Evolutionary conservation across 192 early-diverging fungal species (phyloP).

Genomic region (Coemansia sp.): DNA sequence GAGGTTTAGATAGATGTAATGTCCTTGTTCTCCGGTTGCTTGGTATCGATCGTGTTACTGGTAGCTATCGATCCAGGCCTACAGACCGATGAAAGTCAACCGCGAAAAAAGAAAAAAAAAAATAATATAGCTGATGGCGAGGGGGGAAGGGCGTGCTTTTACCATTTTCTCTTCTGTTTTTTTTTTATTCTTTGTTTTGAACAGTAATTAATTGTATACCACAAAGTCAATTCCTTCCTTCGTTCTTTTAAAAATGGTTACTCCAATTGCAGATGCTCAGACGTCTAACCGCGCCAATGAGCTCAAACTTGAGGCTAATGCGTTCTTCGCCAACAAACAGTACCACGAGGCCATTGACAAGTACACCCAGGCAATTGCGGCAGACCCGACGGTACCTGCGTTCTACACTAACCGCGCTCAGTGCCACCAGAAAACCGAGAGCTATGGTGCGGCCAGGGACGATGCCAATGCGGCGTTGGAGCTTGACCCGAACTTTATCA

Average conservation of each 20-base stretch:
- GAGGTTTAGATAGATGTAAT: neutral
- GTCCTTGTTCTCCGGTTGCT: neutral
- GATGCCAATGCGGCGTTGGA: slow-evolving; percentile 86
- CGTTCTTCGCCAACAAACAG: slow-evolving; percentile 59
- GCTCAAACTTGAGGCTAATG: slow-evolving; percentile 53
- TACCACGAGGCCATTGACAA: slow-evolving; percentile 89
- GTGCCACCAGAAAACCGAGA: slow-evolving; percentile 83
- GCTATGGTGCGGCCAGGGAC: slow-evolving; percentile 79
- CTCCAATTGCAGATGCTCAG: slow-evolving; percentile 21
- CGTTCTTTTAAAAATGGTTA: slow-evolving; percentile 16
- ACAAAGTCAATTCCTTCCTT: slow-evolving; percentile 6
- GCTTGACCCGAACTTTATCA: slow-evolving; percentile 81
- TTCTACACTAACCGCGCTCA: slow-evolving; percentile 95
- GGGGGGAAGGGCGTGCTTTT: neutral
- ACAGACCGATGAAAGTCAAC: neutral
- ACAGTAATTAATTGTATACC: slow-evolving; percentile 7
- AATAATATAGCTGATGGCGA: neutral
- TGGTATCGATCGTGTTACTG: neutral
- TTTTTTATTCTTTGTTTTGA: neutral
- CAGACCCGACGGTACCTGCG: slow-evolving; percentile 81
- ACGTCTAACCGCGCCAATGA: slow-evolving; percentile 19
- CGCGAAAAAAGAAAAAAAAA: neutral
- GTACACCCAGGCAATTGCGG: slow-evolving; percentile 87
- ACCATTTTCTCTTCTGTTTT: slow-evolving; percentile 4
- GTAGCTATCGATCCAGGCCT: neutral